Evolutionary conservation across 805 yeast genomes (phyloP), one percentile per base, ranked within the genome.

Genomic region (Saccharomyces kudriavzevii): DNA sequence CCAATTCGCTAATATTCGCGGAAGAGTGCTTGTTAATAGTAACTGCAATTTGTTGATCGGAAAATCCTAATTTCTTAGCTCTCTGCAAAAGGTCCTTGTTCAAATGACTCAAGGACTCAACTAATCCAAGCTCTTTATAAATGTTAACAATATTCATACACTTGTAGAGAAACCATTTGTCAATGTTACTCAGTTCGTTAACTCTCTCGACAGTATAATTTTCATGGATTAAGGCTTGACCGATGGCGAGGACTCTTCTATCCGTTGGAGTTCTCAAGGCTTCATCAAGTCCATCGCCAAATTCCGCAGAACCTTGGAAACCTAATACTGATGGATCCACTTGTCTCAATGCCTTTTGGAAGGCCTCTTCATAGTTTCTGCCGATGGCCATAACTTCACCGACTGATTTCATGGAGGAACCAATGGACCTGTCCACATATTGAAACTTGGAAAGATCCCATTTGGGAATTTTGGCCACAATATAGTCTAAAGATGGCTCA

Each of bases 301-400:
- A 81, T 60, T 78, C 82, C 56, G 79, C 75, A 60, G 80, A 89
- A 64, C 96, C 96, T 75, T 90, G 96, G 81, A 90, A 88, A 45
- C 97, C 97, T 65, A 89, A 70, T 59, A 81, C 83, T 2, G 95
- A 84, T 45, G 97, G 97, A 67, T 90, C 97, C 58, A 90, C 89
- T 73, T 91, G 96, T 75, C 99, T 85, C 60, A 92, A 84, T 47
- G 98, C 98, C 78, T 92, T 92, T 77, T 94, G 97, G 79, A 92
- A 85, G 35, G 97, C 87, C 76, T 92, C 99, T 77, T 92, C 99
- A 69, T 92, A 92, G 59, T 84, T 92, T 75, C 99, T 85, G 68
- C 99, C 99, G 68, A 92, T 94, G 48, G 97, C 95, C 99, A 92
- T 92, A 55, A 92, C 99, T 74, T 92, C 99, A 72, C 99, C 99